These are phyloP conservation scores for Penicillium diatomitis DNA, from an alignment of 495 filamentous ascomycete genomes.

Conservation along the genomic window DNA sequence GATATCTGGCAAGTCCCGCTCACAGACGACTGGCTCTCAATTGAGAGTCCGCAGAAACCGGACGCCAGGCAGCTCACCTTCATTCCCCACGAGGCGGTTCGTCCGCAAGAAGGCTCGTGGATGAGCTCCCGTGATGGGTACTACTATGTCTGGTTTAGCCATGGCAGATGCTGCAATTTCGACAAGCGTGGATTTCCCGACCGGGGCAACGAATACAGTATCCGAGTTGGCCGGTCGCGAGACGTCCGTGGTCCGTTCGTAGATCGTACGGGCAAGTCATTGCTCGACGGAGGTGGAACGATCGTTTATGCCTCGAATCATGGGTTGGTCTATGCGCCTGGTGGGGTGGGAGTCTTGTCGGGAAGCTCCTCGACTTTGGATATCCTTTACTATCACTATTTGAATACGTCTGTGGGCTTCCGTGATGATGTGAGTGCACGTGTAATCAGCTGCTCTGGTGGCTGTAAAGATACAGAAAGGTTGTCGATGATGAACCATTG, in stretches of 20 bases:
- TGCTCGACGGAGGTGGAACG: conserved; percentile 34
- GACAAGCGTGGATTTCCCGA: conserved; percentile 34
- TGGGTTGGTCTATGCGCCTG: conserved; percentile 38
- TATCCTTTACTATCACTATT: conserved; percentile 42
- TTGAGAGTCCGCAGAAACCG: conserved; percentile 26
- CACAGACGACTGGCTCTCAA: conserved; percentile 32
- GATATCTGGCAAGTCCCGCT: conserved; percentile 58
- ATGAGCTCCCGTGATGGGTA: conserved; percentile 49
- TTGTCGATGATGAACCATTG: background rate
- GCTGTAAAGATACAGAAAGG: no score
- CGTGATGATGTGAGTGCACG: conserved; percentile 20
- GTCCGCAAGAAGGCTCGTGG: conserved; percentile 53
- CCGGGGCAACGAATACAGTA: conserved; percentile 52
- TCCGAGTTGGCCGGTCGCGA: conserved; percentile 34
- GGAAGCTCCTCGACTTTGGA: conserved; percentile 23
- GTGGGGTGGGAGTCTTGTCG: conserved; percentile 32
- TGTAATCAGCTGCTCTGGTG: background rate
- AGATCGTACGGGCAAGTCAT: conserved; percentile 20
- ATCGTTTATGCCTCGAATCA: conserved; percentile 38
- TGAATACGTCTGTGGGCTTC: conserved; percentile 37
- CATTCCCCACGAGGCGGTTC: conserved; percentile 16
- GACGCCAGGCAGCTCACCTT: conserved; percentile 41
- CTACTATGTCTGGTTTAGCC: conserved; percentile 65
- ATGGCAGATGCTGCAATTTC: conserved; percentile 59
- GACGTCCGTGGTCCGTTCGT: conserved; percentile 33